Base-by-base conservation (phyloP, 2,329 filamentous ascomycete species). In the Ophiocordyceps camponoti-floridani region DNA sequence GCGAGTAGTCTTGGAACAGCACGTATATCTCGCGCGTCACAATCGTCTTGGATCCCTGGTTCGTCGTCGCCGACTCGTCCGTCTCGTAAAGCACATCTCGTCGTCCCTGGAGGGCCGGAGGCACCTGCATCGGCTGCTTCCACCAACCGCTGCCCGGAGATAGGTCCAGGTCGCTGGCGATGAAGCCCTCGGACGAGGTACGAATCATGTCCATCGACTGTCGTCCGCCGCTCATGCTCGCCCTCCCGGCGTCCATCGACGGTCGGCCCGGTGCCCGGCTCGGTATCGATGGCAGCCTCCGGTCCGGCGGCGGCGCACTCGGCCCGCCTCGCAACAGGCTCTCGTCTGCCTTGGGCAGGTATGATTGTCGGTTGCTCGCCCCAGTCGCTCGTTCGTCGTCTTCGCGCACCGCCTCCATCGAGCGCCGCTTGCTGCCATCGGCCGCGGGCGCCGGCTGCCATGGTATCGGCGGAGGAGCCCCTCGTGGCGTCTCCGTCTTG, bases 1-100 rank as follows among this genome's bases (percentile, higher is more conserved):
- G 91, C 16, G 88, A 95, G 61, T 98, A 98, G 63, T 98, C 91
- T 55, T 87, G 80, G 66, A 85, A 98, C 9, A 98, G 66, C n/a
- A 96, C 69, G 53, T 82, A 91, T 40, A 95, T 72, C 47, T 88
- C 79, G 51, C 88, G 88, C 7, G 81, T 84, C 18, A 94, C 67
- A 1, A 72, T 73, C 1, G 77, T 77, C 58, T 79, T 81, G 26
- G 83, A 79, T 27, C 81, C 80, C 13, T 79, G 75, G 50, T 79
- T 79, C 11, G 74, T 72, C 13, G 80, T 74, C 7, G 73, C 79
- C 1, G 79, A 77, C 57, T 95, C 85, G 50, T 94, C 84, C 19
- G 80, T 73, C 60, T 96, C 87, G 44, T 77, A 82, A 44, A 86
- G 74, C 14, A 96, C 71, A 57, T 98, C 91, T 53, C 78, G 82